A percentile compares a stretch with the other conserved stretches of the same genome.
Evolutionary conservation across 345 rosid species (phyloP).

Genomic region (Psidium guajava): DNA sequence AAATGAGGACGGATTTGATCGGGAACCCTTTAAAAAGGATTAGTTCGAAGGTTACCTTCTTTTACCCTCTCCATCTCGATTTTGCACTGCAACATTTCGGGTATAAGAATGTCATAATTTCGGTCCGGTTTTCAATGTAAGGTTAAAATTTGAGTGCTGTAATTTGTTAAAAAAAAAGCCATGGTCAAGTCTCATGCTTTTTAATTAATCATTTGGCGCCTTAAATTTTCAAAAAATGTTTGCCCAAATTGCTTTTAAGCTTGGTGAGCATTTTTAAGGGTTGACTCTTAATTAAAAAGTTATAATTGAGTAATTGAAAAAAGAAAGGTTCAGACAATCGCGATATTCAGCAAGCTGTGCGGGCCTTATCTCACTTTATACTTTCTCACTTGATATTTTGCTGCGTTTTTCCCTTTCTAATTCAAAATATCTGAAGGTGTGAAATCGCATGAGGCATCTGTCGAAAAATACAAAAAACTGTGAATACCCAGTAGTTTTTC

Average conservation of each 20-base stretch:
- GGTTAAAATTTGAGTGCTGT: too few relatives aligned
- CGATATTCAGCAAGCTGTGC: background rate
- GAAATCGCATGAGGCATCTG: background rate
- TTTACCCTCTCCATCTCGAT: background rate
- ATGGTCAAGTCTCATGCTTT: too few relatives aligned
- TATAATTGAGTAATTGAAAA: too few relatives aligned
- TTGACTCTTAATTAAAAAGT: too few relatives aligned
- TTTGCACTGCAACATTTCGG: too few relatives aligned
- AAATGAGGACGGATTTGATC: background rate
- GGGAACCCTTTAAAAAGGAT: background rate
- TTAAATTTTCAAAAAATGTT: too few relatives aligned
- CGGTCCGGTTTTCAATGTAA: too few relatives aligned
- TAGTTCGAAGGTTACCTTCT: background rate
- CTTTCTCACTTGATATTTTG: background rate
- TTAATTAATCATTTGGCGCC: too few relatives aligned
- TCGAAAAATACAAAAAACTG: background rate
- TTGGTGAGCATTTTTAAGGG: too few relatives aligned
- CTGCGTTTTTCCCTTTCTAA: accelerated
- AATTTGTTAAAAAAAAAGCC: too few relatives aligned
- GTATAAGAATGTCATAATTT: too few relatives aligned
- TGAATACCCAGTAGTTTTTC: background rate
- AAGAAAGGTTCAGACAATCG: background rate
- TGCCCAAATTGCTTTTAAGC: too few relatives aligned
- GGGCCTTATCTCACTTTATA: background rate
- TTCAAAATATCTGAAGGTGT: background rate